Percentiles rank a stretch among this genome's conserved stretches.
Conservation (phyloP, 805 yeast species). For the Trichomonascus vanleenenianus region DNA sequence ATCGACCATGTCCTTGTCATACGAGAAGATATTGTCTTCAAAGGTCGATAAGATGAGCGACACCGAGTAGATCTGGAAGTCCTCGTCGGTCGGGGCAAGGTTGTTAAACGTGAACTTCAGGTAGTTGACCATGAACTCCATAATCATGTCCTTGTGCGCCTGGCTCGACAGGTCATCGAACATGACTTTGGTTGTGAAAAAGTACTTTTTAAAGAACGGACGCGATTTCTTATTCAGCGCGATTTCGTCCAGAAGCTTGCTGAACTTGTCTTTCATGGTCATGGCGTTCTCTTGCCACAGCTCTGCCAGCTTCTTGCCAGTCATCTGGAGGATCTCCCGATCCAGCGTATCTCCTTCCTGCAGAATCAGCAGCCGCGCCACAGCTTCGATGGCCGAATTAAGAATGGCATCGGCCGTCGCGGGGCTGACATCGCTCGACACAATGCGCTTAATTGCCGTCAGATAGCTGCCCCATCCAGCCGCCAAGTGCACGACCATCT, state of each 20-base stretch:
- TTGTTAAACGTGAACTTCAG: background rate
- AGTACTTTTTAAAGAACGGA: conserved; percentile 5
- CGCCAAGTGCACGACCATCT: conserved; percentile 7
- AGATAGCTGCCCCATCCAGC: conserved; percentile 18
- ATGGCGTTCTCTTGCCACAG: conserved; percentile 1
- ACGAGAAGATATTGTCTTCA: conserved; percentile 3
- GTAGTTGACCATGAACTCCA: conserved; percentile 3
- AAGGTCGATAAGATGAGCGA: conserved; percentile 4
- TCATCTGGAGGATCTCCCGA: conserved; percentile 4
- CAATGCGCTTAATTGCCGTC: conserved; percentile 12
- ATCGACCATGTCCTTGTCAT: conserved; percentile 2
- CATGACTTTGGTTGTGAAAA: conserved; percentile 3
- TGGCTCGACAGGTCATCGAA: conserved; percentile 3
- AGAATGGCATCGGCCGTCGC: background rate
- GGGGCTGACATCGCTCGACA: conserved; percentile 3
- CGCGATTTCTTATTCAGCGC: conserved; percentile 2
- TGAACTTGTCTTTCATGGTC: background rate
- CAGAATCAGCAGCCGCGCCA: background rate
- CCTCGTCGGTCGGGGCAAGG: conserved; percentile 1
- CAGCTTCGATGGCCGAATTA: background rate
- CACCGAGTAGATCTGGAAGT: conserved; percentile 2
- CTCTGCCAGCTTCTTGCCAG: conserved; percentile 6
- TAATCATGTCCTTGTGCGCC: background rate
- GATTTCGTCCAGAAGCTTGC: conserved; percentile 4
- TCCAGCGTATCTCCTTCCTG: conserved; percentile 7